Percentiles rank a stretch among this genome's conserved stretches.
Conservation (phyloP, 2,329 filamentous ascomycete genomes). For the Penicillium italicum region DNA sequence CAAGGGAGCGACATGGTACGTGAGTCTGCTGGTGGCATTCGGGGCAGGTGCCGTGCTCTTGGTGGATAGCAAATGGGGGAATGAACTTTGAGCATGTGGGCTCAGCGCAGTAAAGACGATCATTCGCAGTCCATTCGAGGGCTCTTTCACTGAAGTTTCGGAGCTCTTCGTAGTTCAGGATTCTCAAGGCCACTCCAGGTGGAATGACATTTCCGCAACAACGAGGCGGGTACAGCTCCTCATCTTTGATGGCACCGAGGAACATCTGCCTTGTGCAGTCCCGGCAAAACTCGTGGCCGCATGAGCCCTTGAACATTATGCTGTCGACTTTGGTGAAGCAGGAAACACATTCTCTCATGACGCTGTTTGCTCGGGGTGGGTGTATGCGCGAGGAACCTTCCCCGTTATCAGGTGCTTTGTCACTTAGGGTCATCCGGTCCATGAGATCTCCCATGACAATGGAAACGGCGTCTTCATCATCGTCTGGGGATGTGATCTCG, state of each 20-base stretch:
- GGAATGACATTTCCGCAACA: constrained; percentile 15
- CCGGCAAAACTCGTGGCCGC: background rate
- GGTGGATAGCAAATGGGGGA: constrained; percentile 6
- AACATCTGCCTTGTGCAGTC: constrained; percentile 13
- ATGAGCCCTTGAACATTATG: background rate
- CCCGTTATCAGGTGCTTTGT: background rate
- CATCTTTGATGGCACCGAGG: constrained; percentile 14
- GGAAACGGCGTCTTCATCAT: background rate
- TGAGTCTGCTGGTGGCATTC: constrained; percentile 16
- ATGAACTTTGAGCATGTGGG: constrained; percentile 22
- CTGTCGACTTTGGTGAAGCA: background rate
- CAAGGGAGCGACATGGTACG: constrained; percentile 13
- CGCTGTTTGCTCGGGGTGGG: background rate
- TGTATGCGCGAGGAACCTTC: background rate
- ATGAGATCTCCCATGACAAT: constrained; percentile 5
- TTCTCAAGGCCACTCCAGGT: background rate
- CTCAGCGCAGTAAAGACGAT: constrained; percentile 20
- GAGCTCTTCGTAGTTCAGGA: constrained; percentile 14
- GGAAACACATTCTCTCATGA: constrained; percentile 1
- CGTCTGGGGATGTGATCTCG: background rate
- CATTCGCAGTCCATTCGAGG: constrained; percentile 12
- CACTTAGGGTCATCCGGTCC: background rate
- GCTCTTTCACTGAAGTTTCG: constrained; percentile 8
- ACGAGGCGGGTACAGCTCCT: constrained; percentile 18
- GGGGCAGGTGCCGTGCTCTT: constrained; percentile 14